A percentile compares a stretch with the other conserved stretches of the same genome.
These are phyloP conservation scores for Peniophora sp. DNA, from an alignment of 1,284 basidiomycete genomes.

Conservation along the genomic window DNA sequence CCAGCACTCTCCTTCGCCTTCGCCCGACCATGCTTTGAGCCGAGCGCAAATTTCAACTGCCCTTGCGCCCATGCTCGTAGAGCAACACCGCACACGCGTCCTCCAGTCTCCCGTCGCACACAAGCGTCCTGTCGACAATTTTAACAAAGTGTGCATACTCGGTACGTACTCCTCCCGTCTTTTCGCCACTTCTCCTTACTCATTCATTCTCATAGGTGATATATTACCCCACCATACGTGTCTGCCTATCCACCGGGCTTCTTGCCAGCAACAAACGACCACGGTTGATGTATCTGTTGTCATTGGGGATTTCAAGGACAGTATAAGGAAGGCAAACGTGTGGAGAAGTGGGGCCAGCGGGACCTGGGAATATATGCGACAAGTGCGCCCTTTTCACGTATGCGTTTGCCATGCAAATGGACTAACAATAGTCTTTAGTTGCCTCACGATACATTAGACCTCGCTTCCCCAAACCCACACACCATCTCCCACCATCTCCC, in stretches of 20 bases:
- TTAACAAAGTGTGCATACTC: no score
- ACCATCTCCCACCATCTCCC: no score
- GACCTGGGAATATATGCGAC: slow-evolving; percentile 76
- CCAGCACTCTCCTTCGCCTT: no score
- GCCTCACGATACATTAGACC: slow-evolving; percentile 68
- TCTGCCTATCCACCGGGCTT: slow-evolving; percentile 15
- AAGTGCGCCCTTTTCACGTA: no score
- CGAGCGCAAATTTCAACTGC: neutral
- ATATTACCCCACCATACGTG: no score
- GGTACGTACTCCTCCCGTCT: no score
- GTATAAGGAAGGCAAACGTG: slow-evolving; percentile 76
- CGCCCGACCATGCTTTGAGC: neutral
- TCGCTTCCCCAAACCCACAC: neutral
- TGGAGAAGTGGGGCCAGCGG: slow-evolving; percentile 81
- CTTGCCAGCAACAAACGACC: slow-evolving; percentile 47
- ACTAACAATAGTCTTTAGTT: no score
- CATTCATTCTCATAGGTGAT: no score
- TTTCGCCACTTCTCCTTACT: no score
- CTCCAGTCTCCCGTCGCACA: neutral
- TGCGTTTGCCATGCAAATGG: no score
- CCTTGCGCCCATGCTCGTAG: no score
- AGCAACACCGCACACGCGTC: neutral
- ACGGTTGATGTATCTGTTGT: slow-evolving; percentile 62
- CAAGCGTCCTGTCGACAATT: no score
- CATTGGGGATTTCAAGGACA: slow-evolving; percentile 58